Evolutionary conservation across 1,139 yeast species (phyloP).

Genomic region (Suhomyces bribrorum): DNA sequence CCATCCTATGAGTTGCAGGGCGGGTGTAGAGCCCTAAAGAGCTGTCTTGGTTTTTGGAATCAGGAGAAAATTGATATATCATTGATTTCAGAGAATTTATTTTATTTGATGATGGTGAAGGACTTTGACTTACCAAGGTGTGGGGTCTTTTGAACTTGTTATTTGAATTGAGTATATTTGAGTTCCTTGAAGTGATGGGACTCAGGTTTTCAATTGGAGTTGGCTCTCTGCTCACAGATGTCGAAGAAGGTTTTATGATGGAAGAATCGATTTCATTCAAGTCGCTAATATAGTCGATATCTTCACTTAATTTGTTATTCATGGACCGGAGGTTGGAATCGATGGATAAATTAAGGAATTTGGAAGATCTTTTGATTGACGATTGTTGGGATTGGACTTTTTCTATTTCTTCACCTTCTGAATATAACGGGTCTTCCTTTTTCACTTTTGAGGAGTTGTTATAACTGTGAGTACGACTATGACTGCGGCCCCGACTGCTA

Average conservation of each 20-base stretch:
- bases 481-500: constrained; percentile 5
- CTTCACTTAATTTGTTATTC: constrained; percentile 16
- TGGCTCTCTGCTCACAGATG: constrained; percentile 17
- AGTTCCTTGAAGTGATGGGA: constrained; percentile 16
- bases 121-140: constrained; percentile 47
- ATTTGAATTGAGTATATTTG: constrained; percentile 14
- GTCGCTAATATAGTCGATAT: constrained; percentile 30
- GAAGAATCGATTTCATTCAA: constrained; percentile 33
- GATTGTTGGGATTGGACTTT: constrained; percentile 26
- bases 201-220: constrained; percentile 23
- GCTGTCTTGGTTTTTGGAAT: constrained; percentile 1
- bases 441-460: constrained; percentile 8
- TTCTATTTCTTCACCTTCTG: constrained; percentile 18
- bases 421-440: constrained; percentile 11
- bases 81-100: constrained; percentile 11
- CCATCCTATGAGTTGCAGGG: constrained; percentile 6
- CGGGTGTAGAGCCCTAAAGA: constrained; percentile 3
- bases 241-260: constrained; percentile 12
- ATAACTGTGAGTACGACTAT: constrained; percentile 4
- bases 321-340: constrained; percentile 29
- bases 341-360: constrained; percentile 49
- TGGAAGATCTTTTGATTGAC: constrained; percentile 48
- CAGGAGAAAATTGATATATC: constrained; percentile 15
- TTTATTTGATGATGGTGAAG: constrained; percentile 39
- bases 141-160: constrained; percentile 52